phyloP scores from a whole-genome alignment of 768 basidiomycete genomes.

The Myochromella boudieri region DNA sequence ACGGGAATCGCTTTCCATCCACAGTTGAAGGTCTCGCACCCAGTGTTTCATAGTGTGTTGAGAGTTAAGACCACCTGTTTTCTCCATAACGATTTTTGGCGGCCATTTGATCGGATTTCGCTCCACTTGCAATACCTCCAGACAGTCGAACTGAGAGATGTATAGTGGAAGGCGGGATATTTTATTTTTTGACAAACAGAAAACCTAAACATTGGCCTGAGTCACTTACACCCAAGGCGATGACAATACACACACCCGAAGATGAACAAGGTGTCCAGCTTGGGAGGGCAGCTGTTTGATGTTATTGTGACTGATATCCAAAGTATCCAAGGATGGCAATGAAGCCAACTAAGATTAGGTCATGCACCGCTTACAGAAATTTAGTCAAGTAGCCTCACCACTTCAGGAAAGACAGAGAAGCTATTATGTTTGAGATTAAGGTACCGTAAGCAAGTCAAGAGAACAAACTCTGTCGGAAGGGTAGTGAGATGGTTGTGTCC shows the following conservation, averaged over 20 bases:
- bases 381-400: constrained; percentile 52
- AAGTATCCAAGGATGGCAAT: constrained; percentile 86
- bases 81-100: constrained; percentile 55
- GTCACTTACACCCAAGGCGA: not conserved
- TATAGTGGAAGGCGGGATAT: constrained; percentile 79
- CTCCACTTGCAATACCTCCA: constrained; percentile 83
- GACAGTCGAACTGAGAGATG: constrained; percentile 64
- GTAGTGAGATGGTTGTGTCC: constrained; percentile 81
- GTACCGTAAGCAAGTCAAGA: constrained; percentile 75
- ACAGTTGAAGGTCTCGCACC: constrained; percentile 69
- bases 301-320: constrained; percentile 94
- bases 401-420: constrained; percentile 81
- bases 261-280: constrained; percentile 75
- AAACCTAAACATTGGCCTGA: constrained; percentile 53
- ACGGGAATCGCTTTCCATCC: constrained; percentile 62
- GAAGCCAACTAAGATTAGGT: constrained; percentile 62
- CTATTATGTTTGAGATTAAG: constrained; percentile 85
- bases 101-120: constrained; percentile 97
- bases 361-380: constrained; percentile 4
- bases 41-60: constrained; percentile 64
- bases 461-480: constrained; percentile 72
- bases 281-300: constrained; percentile 75
- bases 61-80: constrained; percentile 39
- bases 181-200: constrained; percentile 85
- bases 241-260: constrained; percentile 52